Evolutionary conservation across 2,329 filamentous ascomycete genomes (phyloP), one percentile per base, ranked within the genome.

Genomic region (Xylaria multiplex): DNA sequence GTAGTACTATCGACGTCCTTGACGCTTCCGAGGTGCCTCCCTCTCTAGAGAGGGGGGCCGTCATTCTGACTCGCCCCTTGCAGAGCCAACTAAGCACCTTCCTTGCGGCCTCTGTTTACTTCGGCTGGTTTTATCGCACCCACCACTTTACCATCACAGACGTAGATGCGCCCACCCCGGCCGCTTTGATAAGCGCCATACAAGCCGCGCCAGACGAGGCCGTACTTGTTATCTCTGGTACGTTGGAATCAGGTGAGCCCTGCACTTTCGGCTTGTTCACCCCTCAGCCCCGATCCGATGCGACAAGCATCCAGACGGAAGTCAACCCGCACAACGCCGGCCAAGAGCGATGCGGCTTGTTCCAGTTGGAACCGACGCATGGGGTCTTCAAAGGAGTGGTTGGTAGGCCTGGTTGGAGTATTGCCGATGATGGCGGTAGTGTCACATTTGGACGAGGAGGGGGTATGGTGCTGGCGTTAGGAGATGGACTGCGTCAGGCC

Each of bases 41-140:
- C 24, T 16, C 9, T 46, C 30, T 16, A 35, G 42, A 37, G 14
- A 19, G 13, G 32, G 9, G 11, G 14, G 40, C 14, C 35, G 40
- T 9, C 13, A 22, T 43, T 32, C 24, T 57, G 16, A 57, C 40
- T 5, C 40, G 24, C 40, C 40, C 40, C 42, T 19, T 57, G 42
- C 54, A 46, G 42, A 57, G 40, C 54, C 54, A 57, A 32, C 54
- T 57, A 11, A 57, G 43, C 54, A 57, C 54, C 24, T 46, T 35
- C 27, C 40, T 57, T 6, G 40, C 42, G 9, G 6, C 22, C 24
- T 46, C 54, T 3, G 54, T 46, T 24, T 57, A 57, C 42, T 57
- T 57, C 24, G 54, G 54, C 54, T 57, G 54, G 40, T 42, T 57
- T n/a, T 30, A 46, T 46, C 54, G 24, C 40, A 16, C 30, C 54